Conservation (phyloP, 2,329 filamentous ascomycete genomes). For the Diaporthe citriasiana region DNA sequence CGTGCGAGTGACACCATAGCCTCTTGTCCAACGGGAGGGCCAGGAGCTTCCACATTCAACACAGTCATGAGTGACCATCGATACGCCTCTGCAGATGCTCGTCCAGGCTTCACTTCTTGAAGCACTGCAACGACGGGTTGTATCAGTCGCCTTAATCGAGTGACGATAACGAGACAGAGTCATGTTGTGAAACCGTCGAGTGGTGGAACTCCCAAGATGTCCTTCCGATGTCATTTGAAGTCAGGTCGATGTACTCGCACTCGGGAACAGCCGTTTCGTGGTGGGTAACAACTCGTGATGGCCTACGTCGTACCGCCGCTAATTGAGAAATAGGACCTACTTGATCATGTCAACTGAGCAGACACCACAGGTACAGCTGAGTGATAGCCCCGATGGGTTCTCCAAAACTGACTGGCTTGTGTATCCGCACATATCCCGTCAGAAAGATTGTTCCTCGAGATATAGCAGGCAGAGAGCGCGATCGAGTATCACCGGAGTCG, state of each 20-base stretch:
- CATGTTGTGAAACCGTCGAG: constrained; percentile 12
- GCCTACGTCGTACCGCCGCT: no score
- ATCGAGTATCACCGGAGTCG: constrained; percentile 7
- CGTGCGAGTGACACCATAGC: constrained; percentile 18
- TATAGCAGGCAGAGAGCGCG: constrained; percentile 1
- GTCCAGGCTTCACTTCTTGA: constrained; percentile 13
- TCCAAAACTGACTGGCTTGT: constrained; percentile 3
- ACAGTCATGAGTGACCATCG: constrained; percentile 8
- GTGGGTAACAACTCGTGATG: background rate
- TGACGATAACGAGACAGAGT: background rate
- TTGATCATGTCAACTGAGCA: background rate
- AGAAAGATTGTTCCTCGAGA: background rate
- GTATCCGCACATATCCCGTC: background rate
- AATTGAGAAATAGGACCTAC: background rate
- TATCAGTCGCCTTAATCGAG: constrained; percentile 25
- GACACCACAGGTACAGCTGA: background rate
- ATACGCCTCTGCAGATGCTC: constrained; percentile 27
- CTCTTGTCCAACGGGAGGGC: background rate
- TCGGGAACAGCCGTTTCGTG: background rate
- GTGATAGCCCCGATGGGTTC: background rate
- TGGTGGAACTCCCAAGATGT: background rate
- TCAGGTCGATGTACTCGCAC: background rate
- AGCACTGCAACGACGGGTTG: constrained; percentile 19
- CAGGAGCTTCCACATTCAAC: constrained; percentile 18
- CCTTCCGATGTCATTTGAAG: background rate